phyloP scores from a whole-genome alignment of 306 rosid genomes.

The Rubus idaeus region DNA sequence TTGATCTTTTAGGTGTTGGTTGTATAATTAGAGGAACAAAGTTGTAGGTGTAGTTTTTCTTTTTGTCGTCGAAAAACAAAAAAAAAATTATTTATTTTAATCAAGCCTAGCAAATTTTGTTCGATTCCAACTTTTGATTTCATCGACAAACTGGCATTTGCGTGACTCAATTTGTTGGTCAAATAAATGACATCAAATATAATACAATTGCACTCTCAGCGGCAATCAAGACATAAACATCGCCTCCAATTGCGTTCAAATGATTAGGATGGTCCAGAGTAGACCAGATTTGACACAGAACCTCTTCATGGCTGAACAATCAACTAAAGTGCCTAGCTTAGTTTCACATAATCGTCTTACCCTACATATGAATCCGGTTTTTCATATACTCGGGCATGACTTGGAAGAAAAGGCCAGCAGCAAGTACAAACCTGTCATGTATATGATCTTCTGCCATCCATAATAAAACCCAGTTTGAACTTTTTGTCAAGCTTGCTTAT shows the following conservation, averaged over 20 bases:
- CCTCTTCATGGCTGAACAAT: not conserved
- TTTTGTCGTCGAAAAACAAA: too few species aligned
- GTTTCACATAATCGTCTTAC: not conserved
- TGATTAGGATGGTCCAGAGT: constrained; percentile 1
- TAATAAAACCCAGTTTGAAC: not conserved
- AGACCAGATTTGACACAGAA: constrained; percentile 6
- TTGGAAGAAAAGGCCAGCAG: not conserved
- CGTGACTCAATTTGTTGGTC: constrained; percentile 14
- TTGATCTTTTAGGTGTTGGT: not conserved
- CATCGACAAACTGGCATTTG: not conserved
- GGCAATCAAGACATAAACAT: constrained; percentile 23
- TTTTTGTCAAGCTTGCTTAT: not conserved
- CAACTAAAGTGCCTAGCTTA: not conserved
- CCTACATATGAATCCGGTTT: not conserved
- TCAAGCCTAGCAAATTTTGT: not conserved
- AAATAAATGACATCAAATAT: not conserved
- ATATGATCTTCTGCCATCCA: constrained; percentile 1
- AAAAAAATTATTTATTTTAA: too few species aligned
- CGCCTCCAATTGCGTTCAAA: constrained; percentile 35
- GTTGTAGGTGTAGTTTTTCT: too few species aligned
- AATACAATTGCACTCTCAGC: constrained; percentile 8
- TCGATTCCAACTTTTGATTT: too few species aligned
- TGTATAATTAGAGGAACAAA: not conserved
- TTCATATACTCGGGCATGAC: not conserved
- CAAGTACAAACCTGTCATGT: not conserved